Base-by-base conservation (phyloP, 495 filamentous ascomycete species). In the Trichodelitschia bisporula region DNA sequence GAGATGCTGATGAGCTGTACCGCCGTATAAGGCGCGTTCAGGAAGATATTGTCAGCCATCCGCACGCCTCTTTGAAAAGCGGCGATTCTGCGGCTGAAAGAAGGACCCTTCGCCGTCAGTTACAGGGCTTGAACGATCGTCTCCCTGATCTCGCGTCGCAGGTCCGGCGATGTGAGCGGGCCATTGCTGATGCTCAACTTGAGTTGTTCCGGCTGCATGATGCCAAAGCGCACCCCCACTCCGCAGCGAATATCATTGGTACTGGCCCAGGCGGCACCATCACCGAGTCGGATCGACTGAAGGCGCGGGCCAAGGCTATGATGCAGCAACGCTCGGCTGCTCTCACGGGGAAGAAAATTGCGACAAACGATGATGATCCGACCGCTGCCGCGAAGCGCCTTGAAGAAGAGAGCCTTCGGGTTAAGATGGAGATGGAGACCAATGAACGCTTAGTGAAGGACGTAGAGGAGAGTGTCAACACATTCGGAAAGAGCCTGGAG, bases 321-420 rank as follows among this genome's bases (percentile, higher is more conserved):
- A 93, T 99, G 86, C 83, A 95, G 55, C 82, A 91, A 37, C 73
- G 84, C 25, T 77, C 84, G 40, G 89, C 89, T 29, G 84, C 83
- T 21, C 55, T 99, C 39, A 76, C 80, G 26, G 89, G 89, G 21
- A 74, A 69, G 45, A 76, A 79, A 38, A 51, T 70, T 16, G 63
- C 70, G 14, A 52, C 58, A 10, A 49, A 58, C 8, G 55, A 51
- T 29, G 61, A 63, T 21, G 75, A 82, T 43, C 59, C 67, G 4
- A 77, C 66, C 33, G 77, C 78, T 6, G 72, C 80, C 21, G 57
- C 72, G 36, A 76, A 78, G 50, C 64, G 51, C 9, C 47, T 93
- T 18, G 84, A 93, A 44, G 73, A 83, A 31, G 86, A 99, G 49
- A 86, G 60, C 46, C 64, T 71, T 32, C 73, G 66, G 33, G 62